A percentile compares a stretch with the other conserved stretches of the same genome.
These are phyloP conservation scores for Fusarium duplospermum DNA, from an alignment of 2,329 filamentous ascomycete species.

Conservation along the genomic window DNA sequence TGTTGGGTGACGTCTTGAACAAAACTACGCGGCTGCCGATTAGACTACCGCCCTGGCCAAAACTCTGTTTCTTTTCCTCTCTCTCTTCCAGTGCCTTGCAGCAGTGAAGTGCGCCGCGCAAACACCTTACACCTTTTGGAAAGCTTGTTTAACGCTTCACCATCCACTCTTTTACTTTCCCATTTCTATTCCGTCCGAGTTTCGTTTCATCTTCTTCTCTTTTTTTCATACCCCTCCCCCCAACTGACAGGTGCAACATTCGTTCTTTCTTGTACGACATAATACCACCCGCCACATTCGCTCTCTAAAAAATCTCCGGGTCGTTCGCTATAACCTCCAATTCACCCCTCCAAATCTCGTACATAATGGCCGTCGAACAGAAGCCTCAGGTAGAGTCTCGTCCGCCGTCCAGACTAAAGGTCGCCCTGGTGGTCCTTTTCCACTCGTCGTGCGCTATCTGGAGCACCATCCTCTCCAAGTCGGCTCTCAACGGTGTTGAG, in stretches of 20 bases:
- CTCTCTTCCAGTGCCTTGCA: not conserved
- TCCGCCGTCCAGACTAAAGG: constrained; percentile 33
- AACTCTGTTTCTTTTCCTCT: not conserved
- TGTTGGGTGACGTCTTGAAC: not conserved
- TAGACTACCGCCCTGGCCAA: not conserved
- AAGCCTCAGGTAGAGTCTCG: constrained; percentile 23
- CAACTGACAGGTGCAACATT: not conserved
- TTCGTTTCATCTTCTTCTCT: not conserved
- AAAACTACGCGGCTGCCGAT: not conserved
- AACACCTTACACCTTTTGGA: not conserved
- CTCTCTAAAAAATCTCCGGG: not conserved
- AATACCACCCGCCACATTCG: not conserved
- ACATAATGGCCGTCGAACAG: constrained; percentile 33
- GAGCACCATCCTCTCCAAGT: constrained; percentile 44
- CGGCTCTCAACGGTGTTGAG: constrained; percentile 42
- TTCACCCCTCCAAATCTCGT: not conserved
- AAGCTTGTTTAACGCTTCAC: not conserved
- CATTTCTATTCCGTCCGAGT: not conserved
- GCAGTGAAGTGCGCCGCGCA: not conserved
- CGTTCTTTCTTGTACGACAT: not conserved
- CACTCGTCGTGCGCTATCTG: constrained; percentile 44
- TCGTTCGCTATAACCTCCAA: constrained; percentile 15
- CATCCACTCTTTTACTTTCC: not conserved
- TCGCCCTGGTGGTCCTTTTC: constrained; percentile 42
- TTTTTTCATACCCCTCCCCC: not conserved